These are phyloP conservation scores for Hansenula sp. DNA, from an alignment of 1,139 yeast genomes.

Conservation along the genomic window DNA sequence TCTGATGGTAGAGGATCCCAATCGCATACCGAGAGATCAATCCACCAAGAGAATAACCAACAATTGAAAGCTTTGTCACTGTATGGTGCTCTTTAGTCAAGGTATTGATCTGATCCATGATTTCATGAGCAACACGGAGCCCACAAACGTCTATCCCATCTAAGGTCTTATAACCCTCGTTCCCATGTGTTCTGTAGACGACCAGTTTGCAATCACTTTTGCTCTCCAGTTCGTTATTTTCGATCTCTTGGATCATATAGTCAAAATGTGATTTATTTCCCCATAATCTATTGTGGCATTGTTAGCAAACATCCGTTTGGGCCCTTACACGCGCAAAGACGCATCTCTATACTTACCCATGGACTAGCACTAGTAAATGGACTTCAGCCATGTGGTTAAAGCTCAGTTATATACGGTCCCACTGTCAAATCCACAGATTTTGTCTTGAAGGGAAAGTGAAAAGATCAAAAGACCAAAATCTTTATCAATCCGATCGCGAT, in stretches of 20 bases:
- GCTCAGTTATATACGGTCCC: too few relatives aligned
- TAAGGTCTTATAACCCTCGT: constrained; percentile 66
- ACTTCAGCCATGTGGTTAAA: not conserved
- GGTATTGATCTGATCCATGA: constrained; percentile 40
- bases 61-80: constrained; percentile 58
- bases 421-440: not conserved
- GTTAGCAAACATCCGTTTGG: not conserved
- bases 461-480: not conserved
- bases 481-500: too few relatives aligned
- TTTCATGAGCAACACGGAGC: constrained; percentile 67
- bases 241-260: constrained; percentile 39
- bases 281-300: constrained; percentile 50
- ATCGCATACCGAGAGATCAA: constrained; percentile 72
- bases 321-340: not conserved
- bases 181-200: constrained; percentile 58
- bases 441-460: not conserved
- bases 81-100: constrained; percentile 25
- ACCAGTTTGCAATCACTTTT: constrained; percentile 32
- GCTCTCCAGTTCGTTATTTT: constrained; percentile 5
- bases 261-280: constrained; percentile 68
- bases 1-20: constrained; percentile 58
- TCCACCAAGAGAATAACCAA: constrained; percentile 86
- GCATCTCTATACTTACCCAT: constrained; percentile 48
- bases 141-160: constrained; percentile 90
- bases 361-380: constrained; percentile 71